Evolutionary conservation across 768 basidiomycete species (phyloP).

Genomic region (Kwoniella botswanensis): DNA sequence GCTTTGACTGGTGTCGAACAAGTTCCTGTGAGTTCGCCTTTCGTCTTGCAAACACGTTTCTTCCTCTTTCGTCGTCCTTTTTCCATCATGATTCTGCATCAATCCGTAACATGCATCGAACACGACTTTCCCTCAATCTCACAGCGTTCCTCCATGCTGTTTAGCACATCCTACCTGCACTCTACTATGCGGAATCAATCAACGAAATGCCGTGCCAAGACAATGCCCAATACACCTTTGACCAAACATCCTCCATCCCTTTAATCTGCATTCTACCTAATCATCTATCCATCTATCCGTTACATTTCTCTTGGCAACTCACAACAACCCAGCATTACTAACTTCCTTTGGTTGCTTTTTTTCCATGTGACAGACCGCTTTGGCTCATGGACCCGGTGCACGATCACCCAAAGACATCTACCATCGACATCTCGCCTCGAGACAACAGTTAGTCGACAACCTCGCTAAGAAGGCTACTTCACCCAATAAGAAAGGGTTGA

Average conservation of each 20-base stretch:
- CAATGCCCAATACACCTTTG: not conserved
- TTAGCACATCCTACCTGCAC: too few species aligned
- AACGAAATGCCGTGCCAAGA: not conserved
- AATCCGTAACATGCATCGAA: not conserved
- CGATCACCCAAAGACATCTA: constrained; percentile 22
- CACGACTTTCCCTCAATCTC: not conserved
- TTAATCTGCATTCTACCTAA: not conserved
- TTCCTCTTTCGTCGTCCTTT: not conserved
- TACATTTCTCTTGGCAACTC: not conserved
- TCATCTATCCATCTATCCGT: not conserved
- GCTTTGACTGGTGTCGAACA: constrained; percentile 41
- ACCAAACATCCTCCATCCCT: not conserved
- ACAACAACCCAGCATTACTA: not conserved
- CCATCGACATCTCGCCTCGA: constrained; percentile 44
- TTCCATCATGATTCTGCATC: not conserved
- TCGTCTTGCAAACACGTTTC: not conserved
- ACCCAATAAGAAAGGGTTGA: constrained; percentile 25
- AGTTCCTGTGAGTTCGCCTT: constrained; percentile 34
- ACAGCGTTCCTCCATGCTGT: too few species aligned
- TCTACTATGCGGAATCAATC: not conserved
- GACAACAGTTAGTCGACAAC: constrained; percentile 23
- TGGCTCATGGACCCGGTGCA: constrained; percentile 15
- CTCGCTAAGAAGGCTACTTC: constrained; percentile 15
- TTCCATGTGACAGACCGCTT: not conserved
- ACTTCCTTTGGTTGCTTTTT: constrained; percentile 1